A percentile compares a stretch with the other conserved stretches of the same genome.
Evolutionary conservation across 1,284 basidiomycete genomes (phyloP).

Genomic region (Lentinula novae-zelandiae): DNA sequence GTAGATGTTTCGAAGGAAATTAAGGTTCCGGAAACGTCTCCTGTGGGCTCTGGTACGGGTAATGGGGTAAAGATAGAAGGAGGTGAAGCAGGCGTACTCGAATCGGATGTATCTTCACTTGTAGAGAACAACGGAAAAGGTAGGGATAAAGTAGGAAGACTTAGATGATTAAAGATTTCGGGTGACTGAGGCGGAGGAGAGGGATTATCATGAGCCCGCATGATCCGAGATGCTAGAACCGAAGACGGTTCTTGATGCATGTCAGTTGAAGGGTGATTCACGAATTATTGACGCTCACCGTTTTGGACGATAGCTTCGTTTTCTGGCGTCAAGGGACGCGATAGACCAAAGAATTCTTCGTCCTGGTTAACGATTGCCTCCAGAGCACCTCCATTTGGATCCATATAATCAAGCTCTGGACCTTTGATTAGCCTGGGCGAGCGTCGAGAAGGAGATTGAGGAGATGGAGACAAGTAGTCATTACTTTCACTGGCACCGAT

Average conservation of each 20-base stretch:
- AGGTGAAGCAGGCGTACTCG: background rate
- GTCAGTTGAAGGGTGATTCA: constrained; percentile 8
- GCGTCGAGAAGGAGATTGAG: constrained; percentile 38
- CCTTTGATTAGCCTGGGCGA: constrained; percentile 45
- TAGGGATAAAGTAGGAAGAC: background rate
- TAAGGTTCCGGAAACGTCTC: background rate
- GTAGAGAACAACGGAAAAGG: background rate
- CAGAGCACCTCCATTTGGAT: constrained; percentile 18
- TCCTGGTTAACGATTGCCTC: constrained; percentile 27
- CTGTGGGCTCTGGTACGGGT: background rate
- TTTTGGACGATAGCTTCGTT: constrained; percentile 13
- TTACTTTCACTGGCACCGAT: constrained; percentile 27
- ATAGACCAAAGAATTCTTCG: constrained; percentile 17
- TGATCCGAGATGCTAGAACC: constrained; percentile 56
- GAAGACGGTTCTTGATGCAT: constrained; percentile 56
- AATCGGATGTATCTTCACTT: background rate
- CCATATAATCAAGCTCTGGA: constrained; percentile 16
- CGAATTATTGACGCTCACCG: constrained; percentile 10
- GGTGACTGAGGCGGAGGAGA: constrained; percentile 57
- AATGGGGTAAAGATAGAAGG: background rate
- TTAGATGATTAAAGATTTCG: background rate
- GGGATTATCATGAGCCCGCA: constrained; percentile 68
- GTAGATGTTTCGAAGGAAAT: background rate
- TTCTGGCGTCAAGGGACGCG: constrained; percentile 13
- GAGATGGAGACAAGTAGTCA: constrained; percentile 23